phyloP scores from a whole-genome alignment of 495 filamentous ascomycete species.

The Recurvomyces mirabilis region DNA sequence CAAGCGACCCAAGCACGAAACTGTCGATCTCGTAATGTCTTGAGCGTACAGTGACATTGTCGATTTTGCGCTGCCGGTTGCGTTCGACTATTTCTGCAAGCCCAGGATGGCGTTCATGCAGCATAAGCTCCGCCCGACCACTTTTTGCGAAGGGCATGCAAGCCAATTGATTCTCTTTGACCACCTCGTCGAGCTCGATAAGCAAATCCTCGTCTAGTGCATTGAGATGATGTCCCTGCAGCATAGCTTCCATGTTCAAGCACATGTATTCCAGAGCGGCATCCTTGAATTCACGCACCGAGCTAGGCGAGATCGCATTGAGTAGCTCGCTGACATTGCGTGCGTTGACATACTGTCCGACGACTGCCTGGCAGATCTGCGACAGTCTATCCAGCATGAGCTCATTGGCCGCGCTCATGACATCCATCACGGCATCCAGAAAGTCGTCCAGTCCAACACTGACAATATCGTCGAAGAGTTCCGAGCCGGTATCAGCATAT shows the following conservation, averaged over 20 bases:
- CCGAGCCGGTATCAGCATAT: slow-evolving; percentile 71
- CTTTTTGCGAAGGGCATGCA: slow-evolving; percentile 64
- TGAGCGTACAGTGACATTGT: slow-evolving; percentile 48
- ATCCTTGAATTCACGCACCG: slow-evolving; percentile 75
- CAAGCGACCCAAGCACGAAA: slow-evolving; percentile 31
- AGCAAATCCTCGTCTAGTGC: slow-evolving; percentile 80
- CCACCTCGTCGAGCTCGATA: slow-evolving; percentile 61
- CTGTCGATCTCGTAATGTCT: slow-evolving; percentile 22
- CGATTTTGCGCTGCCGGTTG: slow-evolving; percentile 46
- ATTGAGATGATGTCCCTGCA: slow-evolving; percentile 76
- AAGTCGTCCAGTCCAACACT: slow-evolving; percentile 66
- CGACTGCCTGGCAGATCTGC: slow-evolving; percentile 75
- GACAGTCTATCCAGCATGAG: slow-evolving; percentile 87
- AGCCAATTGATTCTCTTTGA: slow-evolving; percentile 69
- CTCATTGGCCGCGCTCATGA: slow-evolving; percentile 82
- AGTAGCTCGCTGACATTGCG: slow-evolving; percentile 79
- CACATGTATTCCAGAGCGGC: slow-evolving; percentile 84
- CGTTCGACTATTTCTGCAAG: slow-evolving; percentile 42
- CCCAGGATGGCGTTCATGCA: slow-evolving; percentile 62
- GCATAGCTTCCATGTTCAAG: slow-evolving; percentile 75
- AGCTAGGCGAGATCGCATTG: slow-evolving; percentile 71
- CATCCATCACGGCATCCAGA: slow-evolving; percentile 79
- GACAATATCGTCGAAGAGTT: slow-evolving; percentile 69
- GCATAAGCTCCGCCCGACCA: slow-evolving; percentile 54
- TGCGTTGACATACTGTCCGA: slow-evolving; percentile 78